Percentiles rank a stretch among this genome's conserved stretches.
phyloP scores from a whole-genome alignment of 495 filamentous ascomycete genomes.

The Talaromyces proteolyticus region DNA sequence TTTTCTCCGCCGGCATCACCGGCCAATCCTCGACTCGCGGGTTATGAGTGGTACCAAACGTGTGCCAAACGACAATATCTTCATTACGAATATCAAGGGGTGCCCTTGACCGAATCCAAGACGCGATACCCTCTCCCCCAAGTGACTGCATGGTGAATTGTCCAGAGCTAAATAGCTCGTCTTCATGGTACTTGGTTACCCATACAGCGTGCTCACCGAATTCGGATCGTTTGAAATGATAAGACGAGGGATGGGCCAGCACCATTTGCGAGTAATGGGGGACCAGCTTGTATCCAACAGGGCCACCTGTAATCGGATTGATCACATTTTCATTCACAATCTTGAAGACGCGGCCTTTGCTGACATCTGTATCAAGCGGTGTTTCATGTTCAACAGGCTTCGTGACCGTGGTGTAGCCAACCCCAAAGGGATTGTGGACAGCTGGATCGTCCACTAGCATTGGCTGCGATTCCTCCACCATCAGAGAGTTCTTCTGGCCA shows the following conservation, averaged over 20 bases:
- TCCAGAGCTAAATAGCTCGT: constrained; percentile 73
- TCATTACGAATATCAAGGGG: constrained; percentile 35
- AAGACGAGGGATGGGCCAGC: constrained; percentile 61
- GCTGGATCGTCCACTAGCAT: constrained; percentile 59
- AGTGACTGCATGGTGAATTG: constrained; percentile 75
- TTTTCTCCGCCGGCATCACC: constrained; percentile 50
- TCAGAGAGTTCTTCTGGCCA: constrained; percentile 60
- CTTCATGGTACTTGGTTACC: constrained; percentile 66
- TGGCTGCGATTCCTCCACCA: constrained; percentile 62
- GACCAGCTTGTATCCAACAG: constrained; percentile 73
- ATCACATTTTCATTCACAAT: constrained; percentile 61
- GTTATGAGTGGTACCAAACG: constrained; percentile 56
- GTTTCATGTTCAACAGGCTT: constrained; percentile 50
- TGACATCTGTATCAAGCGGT: constrained; percentile 56
- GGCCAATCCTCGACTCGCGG: constrained; percentile 56
- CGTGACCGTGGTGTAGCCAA: constrained; percentile 59
- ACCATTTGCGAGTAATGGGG: constrained; percentile 70
- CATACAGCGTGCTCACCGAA: constrained; percentile 76
- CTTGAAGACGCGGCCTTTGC: constrained; percentile 66
- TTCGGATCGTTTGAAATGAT: constrained; percentile 68
- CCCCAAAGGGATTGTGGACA: constrained; percentile 64
- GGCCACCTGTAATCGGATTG: constrained; percentile 65
- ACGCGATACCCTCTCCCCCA: constrained; percentile 39
- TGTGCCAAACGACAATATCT: constrained; percentile 43
- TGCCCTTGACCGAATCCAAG: constrained; percentile 7